phyloP scores from a whole-genome alignment of 2,329 filamentous ascomycete genomes.

The Aspergillus texensis region DNA sequence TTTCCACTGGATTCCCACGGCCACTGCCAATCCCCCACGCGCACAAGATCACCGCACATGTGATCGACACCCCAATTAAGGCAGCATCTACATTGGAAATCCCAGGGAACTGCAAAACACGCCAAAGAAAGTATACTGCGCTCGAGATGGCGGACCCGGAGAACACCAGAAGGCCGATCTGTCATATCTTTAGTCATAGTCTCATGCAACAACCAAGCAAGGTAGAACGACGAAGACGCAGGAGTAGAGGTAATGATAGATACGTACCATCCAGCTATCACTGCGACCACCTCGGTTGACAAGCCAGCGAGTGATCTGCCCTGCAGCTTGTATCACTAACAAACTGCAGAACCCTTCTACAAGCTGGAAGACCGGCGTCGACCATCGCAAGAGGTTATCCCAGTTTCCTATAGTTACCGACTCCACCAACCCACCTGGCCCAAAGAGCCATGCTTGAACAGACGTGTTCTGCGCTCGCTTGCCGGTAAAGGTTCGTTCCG shows the following conservation, averaged over 20 bases:
- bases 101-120: conserved; percentile 89
- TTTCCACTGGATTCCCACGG: conserved; percentile 92
- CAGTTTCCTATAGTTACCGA: conserved; percentile 78
- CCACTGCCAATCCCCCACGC: conserved; percentile 93
- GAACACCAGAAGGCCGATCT: conserved; percentile 86
- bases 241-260: neutral
- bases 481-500: conserved; percentile 74
- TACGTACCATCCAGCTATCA: conserved; percentile 91
- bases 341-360: conserved; percentile 96
- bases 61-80: conserved; percentile 88
- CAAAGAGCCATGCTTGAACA: conserved; percentile 83
- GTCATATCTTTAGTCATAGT: conserved; percentile 21
- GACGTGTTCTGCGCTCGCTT: conserved; percentile 65
- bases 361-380: conserved; percentile 90
- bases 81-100: conserved; percentile 91
- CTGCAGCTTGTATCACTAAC: conserved; percentile 90
- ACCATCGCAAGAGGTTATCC: conserved; percentile 87
- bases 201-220: neutral
- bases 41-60: conserved; percentile 88
- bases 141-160: conserved; percentile 92
- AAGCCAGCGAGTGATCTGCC: conserved; percentile 91
- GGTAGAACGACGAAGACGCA: neutral
- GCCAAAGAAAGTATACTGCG: conserved; percentile 94
- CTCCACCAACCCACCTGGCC: conserved; percentile 80
- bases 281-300: conserved; percentile 86